phyloP scores from a whole-genome alignment of 1,139 yeast species.

The Pichia sp. region DNA sequence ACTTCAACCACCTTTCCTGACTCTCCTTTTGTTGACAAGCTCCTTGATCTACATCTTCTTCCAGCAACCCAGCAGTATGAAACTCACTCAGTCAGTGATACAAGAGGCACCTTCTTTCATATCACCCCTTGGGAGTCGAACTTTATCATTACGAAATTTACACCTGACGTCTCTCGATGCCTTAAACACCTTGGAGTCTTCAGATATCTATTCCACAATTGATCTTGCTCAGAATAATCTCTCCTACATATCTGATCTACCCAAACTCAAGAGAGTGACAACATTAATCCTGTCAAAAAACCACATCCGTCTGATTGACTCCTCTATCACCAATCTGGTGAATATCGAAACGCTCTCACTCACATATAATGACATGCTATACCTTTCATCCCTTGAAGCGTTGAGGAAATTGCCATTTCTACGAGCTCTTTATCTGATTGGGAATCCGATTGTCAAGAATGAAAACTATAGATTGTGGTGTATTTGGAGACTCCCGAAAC shows the following conservation, averaged over 20 bases:
- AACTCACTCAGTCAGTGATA: slow-evolving; percentile 43
- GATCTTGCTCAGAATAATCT: slow-evolving; percentile 67
- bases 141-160: slow-evolving; percentile 32
- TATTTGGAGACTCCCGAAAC: slow-evolving; percentile 55
- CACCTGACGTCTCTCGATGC: slow-evolving; percentile 11
- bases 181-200: slow-evolving; percentile 13
- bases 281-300: slow-evolving; percentile 55
- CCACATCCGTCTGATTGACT: slow-evolving; percentile 39
- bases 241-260: slow-evolving; percentile 45
- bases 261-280: slow-evolving; percentile 37
- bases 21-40: background rate
- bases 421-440: slow-evolving; percentile 43
- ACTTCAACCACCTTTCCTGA: too few species aligned
- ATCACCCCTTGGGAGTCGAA: slow-evolving; percentile 39
- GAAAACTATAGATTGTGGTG: slow-evolving; percentile 52
- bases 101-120: slow-evolving; percentile 44
- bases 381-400: slow-evolving; percentile 34
- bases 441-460: slow-evolving; percentile 53
- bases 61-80: too few species aligned
- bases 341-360: slow-evolving; percentile 44
- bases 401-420: slow-evolving; percentile 34
- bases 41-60: too few species aligned
- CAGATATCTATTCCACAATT: slow-evolving; percentile 42
- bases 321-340: slow-evolving; percentile 8
- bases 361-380: slow-evolving; percentile 42